Evolutionary conservation across 805 yeast genomes (phyloP).

Genomic region (Hanseniaspora taiwanica): DNA sequence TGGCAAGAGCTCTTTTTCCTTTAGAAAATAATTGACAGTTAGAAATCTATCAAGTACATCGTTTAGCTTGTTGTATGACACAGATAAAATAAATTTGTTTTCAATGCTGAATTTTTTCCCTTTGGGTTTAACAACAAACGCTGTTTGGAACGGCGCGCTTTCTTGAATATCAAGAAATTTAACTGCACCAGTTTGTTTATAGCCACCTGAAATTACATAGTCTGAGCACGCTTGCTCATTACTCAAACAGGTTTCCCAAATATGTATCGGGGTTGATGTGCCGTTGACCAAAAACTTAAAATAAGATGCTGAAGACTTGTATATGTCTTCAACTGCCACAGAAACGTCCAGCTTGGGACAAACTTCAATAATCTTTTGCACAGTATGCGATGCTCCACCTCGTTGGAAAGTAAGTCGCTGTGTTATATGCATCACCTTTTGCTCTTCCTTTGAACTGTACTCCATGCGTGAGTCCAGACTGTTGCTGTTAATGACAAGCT

Average conservation of each 20-base stretch:
- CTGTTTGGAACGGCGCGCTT: no score
- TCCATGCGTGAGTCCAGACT: not conserved
- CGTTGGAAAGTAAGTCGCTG: conserved; percentile 7
- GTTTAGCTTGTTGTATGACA: conserved; percentile 15
- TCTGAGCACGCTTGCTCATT: no score
- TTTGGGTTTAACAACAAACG: no score
- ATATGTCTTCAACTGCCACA: conserved; percentile 23
- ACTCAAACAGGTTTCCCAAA: not conserved
- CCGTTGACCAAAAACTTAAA: conserved; percentile 20
- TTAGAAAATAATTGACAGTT: conserved; percentile 2
- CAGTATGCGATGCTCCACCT: conserved; percentile 8
- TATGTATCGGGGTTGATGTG: conserved; percentile 4
- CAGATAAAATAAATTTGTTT: conserved; percentile 14
- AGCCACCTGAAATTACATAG: no score
- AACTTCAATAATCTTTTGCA: conserved; percentile 7
- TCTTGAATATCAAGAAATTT: no score
- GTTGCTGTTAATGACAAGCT: no score
- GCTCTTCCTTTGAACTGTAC: not conserved
- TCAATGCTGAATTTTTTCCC: no score
- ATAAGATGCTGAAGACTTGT: conserved; percentile 14
- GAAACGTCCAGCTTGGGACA: conserved; percentile 17
- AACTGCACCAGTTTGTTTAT: no score
- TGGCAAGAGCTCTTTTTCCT: not conserved
- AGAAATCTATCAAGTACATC: conserved; percentile 5
- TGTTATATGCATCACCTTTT: not conserved